Base-by-base conservation (phyloP, 371 early-diverging fungal species). In the Mortierella sp. region DNA sequence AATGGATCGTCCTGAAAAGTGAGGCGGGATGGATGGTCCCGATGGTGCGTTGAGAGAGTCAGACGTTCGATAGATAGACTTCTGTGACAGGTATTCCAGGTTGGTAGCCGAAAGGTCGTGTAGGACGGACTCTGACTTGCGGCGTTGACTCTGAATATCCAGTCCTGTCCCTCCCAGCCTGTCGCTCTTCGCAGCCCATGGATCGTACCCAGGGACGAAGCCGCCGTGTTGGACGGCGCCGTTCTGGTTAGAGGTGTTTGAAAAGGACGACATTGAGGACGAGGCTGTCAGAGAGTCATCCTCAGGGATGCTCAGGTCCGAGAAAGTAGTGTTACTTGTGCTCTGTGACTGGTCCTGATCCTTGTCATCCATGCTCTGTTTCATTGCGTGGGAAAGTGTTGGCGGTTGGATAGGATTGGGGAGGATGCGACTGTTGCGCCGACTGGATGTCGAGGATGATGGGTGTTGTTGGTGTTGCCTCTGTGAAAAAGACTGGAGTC, bases 401-500 rank as follows among this genome's bases (percentile, higher is more conserved):
- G 80, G 76, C 9, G 76, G 73, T 16, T 76, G 80, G 43, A 80
- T 73, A 48, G 76, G 80, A 19, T 76, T 73, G 0, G 80, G 80
- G 6, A 68, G 67, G 34, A 72, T 52, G 6, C 80, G 80, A 43
- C 76, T 80, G 48, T 72, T 76, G 34, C 70, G 65, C 13, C 73
- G 73, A 29, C 73, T 73, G 2, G 76, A 64, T 13, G 45, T 9
- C 16, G 26, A 50, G 2, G 47, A 39, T 16, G 61, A 47, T 1
- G 61, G 31, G 22, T 2, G 70, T 48, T 55, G 72, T 14, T 48
- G 44, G 2, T 55, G 55, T 8, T 24, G 14, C 14, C 55, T 58
- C 9, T 50, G 47, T 37, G 58, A 47, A 65, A 47, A 37, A 10
- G 26, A 7, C 9, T 40, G 55, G 14, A 22, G 55, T 16, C 24